Percentiles rank a stretch among this genome's conserved stretches.
These are phyloP conservation scores for Evansstolkia leycettana DNA, from an alignment of 495 filamentous ascomycete species.

Conservation along the genomic window DNA sequence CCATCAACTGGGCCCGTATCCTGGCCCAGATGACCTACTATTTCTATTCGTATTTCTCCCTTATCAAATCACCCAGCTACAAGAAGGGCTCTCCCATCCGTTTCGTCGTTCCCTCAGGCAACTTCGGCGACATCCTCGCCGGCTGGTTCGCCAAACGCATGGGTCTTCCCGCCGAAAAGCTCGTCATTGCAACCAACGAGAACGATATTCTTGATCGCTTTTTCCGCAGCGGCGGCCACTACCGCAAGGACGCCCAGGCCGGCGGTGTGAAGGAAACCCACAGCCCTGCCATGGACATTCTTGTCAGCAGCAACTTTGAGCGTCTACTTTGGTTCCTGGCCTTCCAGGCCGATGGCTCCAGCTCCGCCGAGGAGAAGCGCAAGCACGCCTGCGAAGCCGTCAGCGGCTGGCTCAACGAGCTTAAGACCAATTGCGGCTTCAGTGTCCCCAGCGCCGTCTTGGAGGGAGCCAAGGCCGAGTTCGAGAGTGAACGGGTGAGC, in stretches of 20 bases:
- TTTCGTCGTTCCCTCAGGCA: slow-evolving; percentile 80
- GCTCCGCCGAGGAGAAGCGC: slow-evolving; percentile 21
- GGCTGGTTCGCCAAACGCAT: slow-evolving; percentile 86
- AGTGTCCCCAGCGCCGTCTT: slow-evolving; percentile 57
- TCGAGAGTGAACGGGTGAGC: slow-evolving; percentile 73
- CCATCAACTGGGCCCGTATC: slow-evolving; percentile 83
- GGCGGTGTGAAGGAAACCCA: slow-evolving; percentile 75
- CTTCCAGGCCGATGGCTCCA: slow-evolving; percentile 39
- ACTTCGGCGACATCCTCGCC: slow-evolving; percentile 93
- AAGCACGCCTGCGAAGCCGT: slow-evolving; percentile 38
- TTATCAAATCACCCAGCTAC: slow-evolving; percentile 38
- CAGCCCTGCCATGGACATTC: slow-evolving; percentile 91
- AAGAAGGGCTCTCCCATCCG: slow-evolving; percentile 50
- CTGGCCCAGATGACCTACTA: slow-evolving; percentile 92
- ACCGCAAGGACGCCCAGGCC: slow-evolving; percentile 44
- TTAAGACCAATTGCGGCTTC: slow-evolving; percentile 76
- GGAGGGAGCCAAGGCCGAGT: slow-evolving; percentile 47
- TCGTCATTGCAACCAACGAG: slow-evolving; percentile 69
- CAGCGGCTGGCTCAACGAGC: slow-evolving; percentile 59
- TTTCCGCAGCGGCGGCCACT: slow-evolving; percentile 66
- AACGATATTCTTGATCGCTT: slow-evolving; percentile 79
- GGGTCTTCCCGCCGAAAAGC: slow-evolving; percentile 74
- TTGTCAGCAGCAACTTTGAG: slow-evolving; percentile 93
- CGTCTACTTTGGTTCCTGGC: slow-evolving; percentile 89
- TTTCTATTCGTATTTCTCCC: slow-evolving; percentile 77